Base-by-base conservation (phyloP, 192 early-diverging fungal species). In the Coemansia reversa region DNA sequence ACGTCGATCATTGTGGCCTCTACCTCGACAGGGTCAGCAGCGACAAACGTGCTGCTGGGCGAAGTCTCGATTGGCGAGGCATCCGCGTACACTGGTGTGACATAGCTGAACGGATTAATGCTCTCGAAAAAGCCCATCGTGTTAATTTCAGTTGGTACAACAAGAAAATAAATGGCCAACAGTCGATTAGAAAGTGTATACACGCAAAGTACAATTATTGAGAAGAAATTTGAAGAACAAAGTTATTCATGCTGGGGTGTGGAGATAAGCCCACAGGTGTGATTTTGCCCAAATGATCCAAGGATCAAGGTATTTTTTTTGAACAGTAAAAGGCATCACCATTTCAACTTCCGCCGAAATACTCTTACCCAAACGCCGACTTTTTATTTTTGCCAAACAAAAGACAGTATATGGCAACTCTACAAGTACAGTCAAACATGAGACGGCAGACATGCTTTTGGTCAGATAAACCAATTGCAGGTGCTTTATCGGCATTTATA, bases 81-180 rank as follows among this genome's bases (percentile, higher is more conserved):
- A 62, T 88, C 89, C 47, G 88, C 88, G 52, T 91, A 82, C 72
- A 87, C 77, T 33, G 86, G 81, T 65, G 87, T 83, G 57, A 88
- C 70, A 70, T 88, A 86, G 74, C 70, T 76, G 67, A 81, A 80
- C 19, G 77, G 69, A 62, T 75, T 80, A 55, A 80, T 60, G 66
- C 71, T 29, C 69, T 80, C 77, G 60, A 80, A 80, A 55, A 80
- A 58, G 58, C 68, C 58, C 77, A 80, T 79, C 60, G 50, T 71
- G 29, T 28, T 32, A 51, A 47, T 69, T 14, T 55, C 24, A 20
- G 55, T 61, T 12, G 22, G 11, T 28, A 19, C 23, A 52, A 52
- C 22, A 52, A 28, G 11, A 20, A n/a, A 0, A 20, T 22, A 18
- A 16, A 53, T n/a, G n/a, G 58, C 19, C n/a, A 42, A 30, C 61